Evolutionary conservation across 2,329 filamentous ascomycete genomes (phyloP).

Genomic region (Claviceps sp.): DNA sequence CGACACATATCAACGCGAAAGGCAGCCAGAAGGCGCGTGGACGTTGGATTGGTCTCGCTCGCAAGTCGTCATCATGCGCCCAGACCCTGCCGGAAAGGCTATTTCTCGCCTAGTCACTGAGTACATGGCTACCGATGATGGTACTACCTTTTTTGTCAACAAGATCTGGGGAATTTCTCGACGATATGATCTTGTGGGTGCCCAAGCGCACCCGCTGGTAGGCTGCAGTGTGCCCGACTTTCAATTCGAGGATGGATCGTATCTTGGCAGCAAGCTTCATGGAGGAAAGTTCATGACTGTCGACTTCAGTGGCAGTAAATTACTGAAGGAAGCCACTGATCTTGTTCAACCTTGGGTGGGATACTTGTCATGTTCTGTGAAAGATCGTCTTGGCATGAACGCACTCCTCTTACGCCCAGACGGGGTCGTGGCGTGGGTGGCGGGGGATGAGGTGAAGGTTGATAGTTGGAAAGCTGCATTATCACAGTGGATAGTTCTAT

Average conservation of each 20-base stretch:
- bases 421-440: slow-evolving; percentile 1
- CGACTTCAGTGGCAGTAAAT: neutral
- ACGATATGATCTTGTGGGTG: slow-evolving; percentile 15
- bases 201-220: slow-evolving; percentile 16
- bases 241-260: slow-evolving; percentile 13
- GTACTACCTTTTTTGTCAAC: slow-evolving; percentile 17
- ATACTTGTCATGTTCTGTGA: neutral
- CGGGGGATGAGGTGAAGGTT: neutral
- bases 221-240: slow-evolving; percentile 24
- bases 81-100: slow-evolving; percentile 14
- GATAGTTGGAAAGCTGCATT: neutral
- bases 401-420: neutral
- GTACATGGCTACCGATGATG: slow-evolving; percentile 16
- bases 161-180: slow-evolving; percentile 21
- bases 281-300: neutral
- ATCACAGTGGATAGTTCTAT: neutral
- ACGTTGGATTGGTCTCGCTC: slow-evolving; percentile 25
- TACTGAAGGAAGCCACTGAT: neutral
- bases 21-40: slow-evolving; percentile 26
- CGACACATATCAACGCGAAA: slow-evolving; percentile 33
- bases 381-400: neutral
- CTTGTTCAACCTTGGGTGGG: neutral
- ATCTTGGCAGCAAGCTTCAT: slow-evolving; percentile 18
- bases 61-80: slow-evolving; percentile 17
- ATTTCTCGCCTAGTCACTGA: slow-evolving; percentile 12